Evolutionary conservation across 371 early-diverging fungal species (phyloP), one percentile per base, ranked within the genome.

Genomic region (Circinella minor): DNA sequence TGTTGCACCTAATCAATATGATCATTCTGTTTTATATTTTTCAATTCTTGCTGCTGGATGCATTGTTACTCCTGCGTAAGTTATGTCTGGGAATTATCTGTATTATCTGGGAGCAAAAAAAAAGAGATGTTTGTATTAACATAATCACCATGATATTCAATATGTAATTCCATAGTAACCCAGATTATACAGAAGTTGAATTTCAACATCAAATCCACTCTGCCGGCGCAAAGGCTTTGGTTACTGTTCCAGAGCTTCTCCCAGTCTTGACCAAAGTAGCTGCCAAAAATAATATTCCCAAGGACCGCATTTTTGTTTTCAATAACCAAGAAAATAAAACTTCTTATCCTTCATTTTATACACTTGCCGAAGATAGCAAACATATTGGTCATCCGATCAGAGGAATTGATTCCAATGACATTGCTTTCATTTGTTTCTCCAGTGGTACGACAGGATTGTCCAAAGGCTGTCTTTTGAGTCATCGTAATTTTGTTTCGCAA

Each of bases 351-450:
- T 62, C 66, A 9, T 64, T 74, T 37, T 67, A 60, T 47, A 47
- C 38, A 17, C 55, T 65, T 55, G 61, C 36, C 10, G 37, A 60
- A 34, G 46, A 18, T 17, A 36, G 39, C 3, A 63, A 55, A 34
- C 68, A 67, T n/a, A 55, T 72, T 27, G 59, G 66, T 13, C 39
- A 57, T n/a, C 72, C 72, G 27, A 57, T 70, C n/a, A 49, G 48
- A 4, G 66, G 69, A 4, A 65, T 75, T 43, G 46, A 69, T 47
- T 36, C 38, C 65, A 75, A 81, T 15, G 74, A 81, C 65, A 65
- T 92, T 20, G 94, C 94, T 13, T 92, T 90, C 65, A 82, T 96
- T 55, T 92, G 92, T 75, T 96, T 92, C 83, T 93, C 93, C 14
- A 91, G 91, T 46, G 96, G 96, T 27, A 96, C 95, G 2, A 94